Evolutionary conservation across 2,329 filamentous ascomycete genomes (phyloP), one percentile per base, ranked within the genome.

Genomic region (Phyllosticta citrichinensis): DNA sequence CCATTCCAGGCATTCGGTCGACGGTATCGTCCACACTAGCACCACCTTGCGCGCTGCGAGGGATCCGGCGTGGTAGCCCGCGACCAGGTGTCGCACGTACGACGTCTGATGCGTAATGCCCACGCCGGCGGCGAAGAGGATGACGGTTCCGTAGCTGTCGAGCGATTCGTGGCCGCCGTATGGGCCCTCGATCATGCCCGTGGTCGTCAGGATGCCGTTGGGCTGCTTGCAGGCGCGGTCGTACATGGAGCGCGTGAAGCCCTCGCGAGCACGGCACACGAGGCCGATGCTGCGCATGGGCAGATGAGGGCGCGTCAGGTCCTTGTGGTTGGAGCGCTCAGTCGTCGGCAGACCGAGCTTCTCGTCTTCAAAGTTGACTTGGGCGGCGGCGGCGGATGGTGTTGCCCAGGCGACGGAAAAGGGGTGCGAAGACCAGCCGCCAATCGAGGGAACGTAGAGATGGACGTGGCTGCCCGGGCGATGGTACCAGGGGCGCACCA

Each of bases 101-200:
- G 87, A 87, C 25, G 91, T 84, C 65, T 88, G 87, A 67, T 93
- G 88, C 0, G 89, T 91, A 67, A 93, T 89, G 64, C 89, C 89
- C 12, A 92, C 87, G 67, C 89, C 89, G 62, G 88, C 89, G 0
- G 89, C 89, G 69, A 93, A 89, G 50, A 93, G 81, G 72, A 92
- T 83, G 30, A 88, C 85, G 0, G 87, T 91, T 65, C 89, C 89
- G 72, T 91, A 92, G 1, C 87, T 90, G 63, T 86, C 80, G 70
- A 92, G 80, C 65, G 78, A 80, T 70, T 91, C 86, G 69, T 86
- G 80, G 47, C 85, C 87, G 56, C 88, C 81, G 68, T 93, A 93
- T 0, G 89, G 89, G 0, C 89, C 89, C 73, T 93, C 89, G 52
- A 88, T 83, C 55, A 85, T 81, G 65, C 87, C 88, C 40, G 75